Percentiles rank a stretch among this genome's conserved stretches.
These are phyloP conservation scores for Aureobasidium sp. DNA, from an alignment of 2,329 filamentous ascomycete species.

Conservation along the genomic window DNA sequence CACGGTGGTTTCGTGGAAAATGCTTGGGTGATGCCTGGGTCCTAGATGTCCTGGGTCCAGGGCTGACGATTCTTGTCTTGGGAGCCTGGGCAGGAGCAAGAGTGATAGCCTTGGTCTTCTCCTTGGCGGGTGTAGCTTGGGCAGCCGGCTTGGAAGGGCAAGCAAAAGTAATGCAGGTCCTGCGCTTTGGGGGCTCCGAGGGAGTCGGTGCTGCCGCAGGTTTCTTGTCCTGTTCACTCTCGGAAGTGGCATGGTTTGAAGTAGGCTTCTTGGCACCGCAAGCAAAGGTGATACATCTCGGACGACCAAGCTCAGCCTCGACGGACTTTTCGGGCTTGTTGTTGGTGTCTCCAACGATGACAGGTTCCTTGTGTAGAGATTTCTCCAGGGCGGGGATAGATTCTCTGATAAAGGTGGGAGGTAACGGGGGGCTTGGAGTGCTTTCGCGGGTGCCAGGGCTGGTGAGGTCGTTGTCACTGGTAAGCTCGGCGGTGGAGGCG, in stretches of 20 bases:
- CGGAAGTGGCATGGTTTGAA: slow-evolving; percentile 29
- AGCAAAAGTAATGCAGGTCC: slow-evolving; percentile 66
- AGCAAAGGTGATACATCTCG: slow-evolving; percentile 87
- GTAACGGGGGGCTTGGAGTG: slow-evolving; percentile 80
- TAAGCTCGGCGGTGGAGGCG: slow-evolving; percentile 76
- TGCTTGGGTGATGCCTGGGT: slow-evolving; percentile 27
- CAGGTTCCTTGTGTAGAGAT: slow-evolving; percentile 31
- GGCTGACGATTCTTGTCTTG: slow-evolving; percentile 3
- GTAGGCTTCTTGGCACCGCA: slow-evolving; percentile 60
- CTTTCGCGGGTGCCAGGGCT: slow-evolving; percentile 75
- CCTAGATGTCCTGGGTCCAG: slow-evolving; percentile 22
- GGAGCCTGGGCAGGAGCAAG: slow-evolving; percentile 32
- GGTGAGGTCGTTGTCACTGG: slow-evolving; percentile 79
- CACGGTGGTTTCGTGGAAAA: slow-evolving; percentile 34
- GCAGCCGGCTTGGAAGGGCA: slow-evolving; percentile 52
- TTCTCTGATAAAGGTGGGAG: slow-evolving; percentile 44
- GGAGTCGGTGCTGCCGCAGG: slow-evolving; percentile 18
- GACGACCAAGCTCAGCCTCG: slow-evolving; percentile 62
- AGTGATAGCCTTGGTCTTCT: slow-evolving; percentile 33
- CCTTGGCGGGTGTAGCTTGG: slow-evolving; percentile 26
- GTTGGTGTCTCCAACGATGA: slow-evolving; percentile 33
- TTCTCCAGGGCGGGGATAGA: slow-evolving; percentile 35
- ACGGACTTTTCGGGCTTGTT: slow-evolving; percentile 46
- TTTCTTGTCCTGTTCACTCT: slow-evolving; percentile 25
- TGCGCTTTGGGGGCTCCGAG: slow-evolving; percentile 42